Evolutionary conservation across 2,329 filamentous ascomycete genomes (phyloP), one percentile per base, ranked within the genome.

Genomic region (Parastagonospora avenae): DNA sequence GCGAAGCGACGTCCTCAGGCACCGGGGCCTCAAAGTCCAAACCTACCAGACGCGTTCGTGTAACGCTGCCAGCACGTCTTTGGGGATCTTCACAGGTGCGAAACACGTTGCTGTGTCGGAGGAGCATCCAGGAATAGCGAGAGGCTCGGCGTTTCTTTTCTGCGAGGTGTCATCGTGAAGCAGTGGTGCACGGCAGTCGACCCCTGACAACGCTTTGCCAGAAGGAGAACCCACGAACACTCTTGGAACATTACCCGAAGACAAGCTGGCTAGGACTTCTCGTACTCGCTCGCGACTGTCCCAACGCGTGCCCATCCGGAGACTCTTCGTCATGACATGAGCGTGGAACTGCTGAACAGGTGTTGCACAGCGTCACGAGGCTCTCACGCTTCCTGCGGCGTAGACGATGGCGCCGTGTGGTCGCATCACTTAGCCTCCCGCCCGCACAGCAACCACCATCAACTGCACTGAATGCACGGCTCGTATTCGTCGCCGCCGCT

Each of bases 401-500:
- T 42, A 35, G 29, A 24, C 19, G 19, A 24, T 24, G 19, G 19
- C 19, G 19, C 19, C 19, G 19, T 24, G 19, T 24, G 19, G 19
- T 24, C 19, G 19, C 19, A 24, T 24, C 19, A 24, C 3, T 24
- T 24, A 24, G 19, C 19, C 19, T 24, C 19, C 19, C 19, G 19
- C 19, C 19, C 19, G 19, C 19, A 24, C 19, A 24, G 19, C 19
- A 24, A 24, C 19, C 19, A 24, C 19, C 19, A 24, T 24, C 19
- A 24, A 24, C 19, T 24, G 19, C 19, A 24, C 19, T 24, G 19
- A 24, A 24, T 24, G 5, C 19, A 24, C 19, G 55, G 42, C 57
- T 59, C 63, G 63, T 65, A 57, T 60, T 48, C 37, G 37, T 52
- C 50, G 46, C 59, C 55, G 45, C 43, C 41, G 52, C 42, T 47